Evolutionary conservation across 352 stramenopile genomes (phyloP), one percentile per base, ranked within the genome.

Genomic region (Elongisporangium prolatum): DNA sequence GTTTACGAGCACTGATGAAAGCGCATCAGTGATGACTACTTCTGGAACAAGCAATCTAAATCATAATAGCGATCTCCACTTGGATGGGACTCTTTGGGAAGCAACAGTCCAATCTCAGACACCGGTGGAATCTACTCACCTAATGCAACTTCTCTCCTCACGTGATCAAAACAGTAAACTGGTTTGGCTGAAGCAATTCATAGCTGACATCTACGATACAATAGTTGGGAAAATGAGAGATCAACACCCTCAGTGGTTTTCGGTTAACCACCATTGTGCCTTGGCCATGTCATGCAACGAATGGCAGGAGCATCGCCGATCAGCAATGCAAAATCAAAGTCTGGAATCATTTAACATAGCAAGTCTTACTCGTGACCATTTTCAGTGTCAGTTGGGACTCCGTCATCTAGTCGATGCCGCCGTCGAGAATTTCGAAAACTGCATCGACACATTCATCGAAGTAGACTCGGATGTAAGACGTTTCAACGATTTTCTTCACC

Each of bases 141-240:
- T 82, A 6, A 47, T 69, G n/a, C 61, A 70, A 4, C 50, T 74
- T 18, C 38, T 75, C 47, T 49, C 74, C 13, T 79, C 76, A 6
- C 68, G 67, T 25, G 77, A 91, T 9, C 71, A 76, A n/a, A 67
- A 67, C 18, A 88, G 84, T 61, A 54, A 68, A 5, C 47, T 84
- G 17, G 71, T 75, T 0, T 53, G 63, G 50, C 59, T 89, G 21
- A 91, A 89, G 59, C 81, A 89, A 52, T 84, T 89, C 48, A 91
- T 89, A 34, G 68, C 63, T 14, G 76, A 88, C 52, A 75, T 86
- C 2, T 91, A 91, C 65, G 81, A 87, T 52, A 84, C 72, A 1
- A 67, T 91, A 16, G 65, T 89, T 1, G 77, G 77, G 0, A 75
- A 70, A 2, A 40, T 89, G 24, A 62, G 67, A n/a, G 75, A 84